phyloP scores from a whole-genome alignment of 805 yeast species.

The Yarrowia sp. region DNA sequence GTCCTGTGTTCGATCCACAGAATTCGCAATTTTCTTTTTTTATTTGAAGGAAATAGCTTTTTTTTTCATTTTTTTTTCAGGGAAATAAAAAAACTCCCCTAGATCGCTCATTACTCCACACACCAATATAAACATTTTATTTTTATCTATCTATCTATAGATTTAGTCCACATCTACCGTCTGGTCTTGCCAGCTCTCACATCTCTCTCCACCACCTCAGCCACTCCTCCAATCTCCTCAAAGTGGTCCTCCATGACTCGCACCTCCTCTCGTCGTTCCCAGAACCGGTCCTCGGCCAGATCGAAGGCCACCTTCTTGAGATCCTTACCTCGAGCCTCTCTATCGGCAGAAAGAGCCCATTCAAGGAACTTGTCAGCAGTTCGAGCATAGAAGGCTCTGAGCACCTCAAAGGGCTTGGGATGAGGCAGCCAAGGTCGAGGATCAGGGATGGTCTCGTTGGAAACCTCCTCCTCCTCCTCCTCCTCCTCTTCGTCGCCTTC shows the following conservation, averaged over 20 bases:
- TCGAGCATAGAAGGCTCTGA: slow-evolving; percentile 84
- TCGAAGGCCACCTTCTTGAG: slow-evolving; percentile 89
- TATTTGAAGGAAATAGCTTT: background rate
- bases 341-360: slow-evolving; percentile 89
- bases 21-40: slow-evolving; percentile 47
- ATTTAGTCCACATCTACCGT: slow-evolving; percentile 1
- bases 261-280: slow-evolving; percentile 96
- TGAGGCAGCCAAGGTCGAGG: slow-evolving; percentile 97
- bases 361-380: slow-evolving; percentile 86
- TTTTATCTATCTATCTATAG: background rate
- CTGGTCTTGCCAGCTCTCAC: slow-evolving; percentile 28
- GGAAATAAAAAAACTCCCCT: too few species aligned
- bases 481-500: slow-evolving; percentile 58
- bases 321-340: slow-evolving; percentile 87
- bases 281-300: slow-evolving; percentile 92
- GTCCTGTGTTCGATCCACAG: slow-evolving; percentile 86
- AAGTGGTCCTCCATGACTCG: slow-evolving; percentile 85
- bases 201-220: slow-evolving; percentile 82
- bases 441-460: slow-evolving; percentile 77
- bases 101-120: too few species aligned
- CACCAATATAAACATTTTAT: background rate
- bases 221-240: slow-evolving; percentile 91
- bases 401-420: slow-evolving; percentile 88
- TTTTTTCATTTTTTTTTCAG: too few species aligned
- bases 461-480: slow-evolving; percentile 68